Evolutionary conservation across 2,329 filamentous ascomycete species (phyloP).

Genomic region (Myriosclerotinia curreyana): DNA sequence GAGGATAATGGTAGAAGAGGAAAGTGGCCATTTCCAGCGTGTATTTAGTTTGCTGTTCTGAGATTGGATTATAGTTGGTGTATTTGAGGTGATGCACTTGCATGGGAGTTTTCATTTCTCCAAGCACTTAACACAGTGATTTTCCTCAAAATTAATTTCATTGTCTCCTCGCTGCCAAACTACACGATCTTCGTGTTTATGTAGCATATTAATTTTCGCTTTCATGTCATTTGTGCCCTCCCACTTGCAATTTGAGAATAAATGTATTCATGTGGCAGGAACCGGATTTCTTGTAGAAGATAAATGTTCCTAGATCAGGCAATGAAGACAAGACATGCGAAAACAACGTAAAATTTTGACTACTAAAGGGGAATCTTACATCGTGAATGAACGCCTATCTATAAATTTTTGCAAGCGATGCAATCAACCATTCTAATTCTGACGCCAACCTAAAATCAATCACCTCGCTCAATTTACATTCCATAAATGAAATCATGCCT

Average conservation of each 20-base stretch:
- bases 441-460: constrained; percentile 8
- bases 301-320: neutral
- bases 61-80: neutral
- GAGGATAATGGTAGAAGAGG: too few species aligned
- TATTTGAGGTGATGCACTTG: neutral
- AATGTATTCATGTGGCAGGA: neutral
- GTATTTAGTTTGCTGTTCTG: neutral
- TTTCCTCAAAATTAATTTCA: too few species aligned
- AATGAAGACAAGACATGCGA: neutral
- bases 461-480: neutral
- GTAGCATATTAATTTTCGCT: neutral
- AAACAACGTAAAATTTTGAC: neutral
- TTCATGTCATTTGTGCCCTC: neutral
- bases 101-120: neutral
- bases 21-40: neutral
- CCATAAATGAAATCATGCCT: neutral
- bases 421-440: constrained; percentile 2
- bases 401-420: constrained; percentile 12
- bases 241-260: neutral
- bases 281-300: too few species aligned
- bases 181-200: neutral
- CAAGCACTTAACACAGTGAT: neutral
- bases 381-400: constrained; percentile 1
- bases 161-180: too few species aligned
- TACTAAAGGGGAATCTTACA: constrained; percentile 17